Evolutionary conservation across 495 filamentous ascomycete genomes (phyloP), one percentile per base, ranked within the genome.

Genomic region (Penicillium bovifimosum): DNA sequence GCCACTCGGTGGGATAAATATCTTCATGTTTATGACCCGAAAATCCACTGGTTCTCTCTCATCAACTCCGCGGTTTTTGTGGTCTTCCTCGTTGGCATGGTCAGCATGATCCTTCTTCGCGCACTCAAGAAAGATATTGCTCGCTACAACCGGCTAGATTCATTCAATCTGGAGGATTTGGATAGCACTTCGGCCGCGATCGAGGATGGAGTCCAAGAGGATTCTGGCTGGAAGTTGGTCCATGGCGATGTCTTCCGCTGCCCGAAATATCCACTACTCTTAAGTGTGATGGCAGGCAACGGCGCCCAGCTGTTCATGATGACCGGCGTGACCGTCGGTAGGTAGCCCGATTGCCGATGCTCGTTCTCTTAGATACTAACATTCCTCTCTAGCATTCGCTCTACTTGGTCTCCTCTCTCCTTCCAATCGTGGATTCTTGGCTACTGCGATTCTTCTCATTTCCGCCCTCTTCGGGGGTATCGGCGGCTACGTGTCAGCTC

Each of bases 1-100:
- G 93, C 93, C 28, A 97, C 95, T 14, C 80, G 93, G 51, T 96
- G 92, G 92, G 93, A 98, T 74, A 95, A 93, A 67, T 98, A 96
- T 64, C 78, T 97, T 24, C 90, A 96, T 60, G 91, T 97, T 17
- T 90, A 87, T 57, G 89, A 96, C 69, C 91, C 93, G 35, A 90
- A 88, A 71, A 97, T 98, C 61, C 93, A 97, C 67, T 98, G 93
- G 93, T 93, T 96, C 69, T 96, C 89, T 9, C 81, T 98, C 33
- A 85, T 96, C 76, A 96, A 93, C 68, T 95, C 92, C 32, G 84
- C 95, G 9, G 80, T 96, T 44, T 92, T 98, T 55, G 91, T 97
- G 31, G 78, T 91, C 31, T 93, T 97, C 76, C 76, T 98, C 31
- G 85, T 90, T 17, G 81, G 88, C 32, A 96, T 91, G 68, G 93